phyloP scores from a whole-genome alignment of 2,329 filamentous ascomycete species.

The Sclerotinia sclerotiorum region DNA sequence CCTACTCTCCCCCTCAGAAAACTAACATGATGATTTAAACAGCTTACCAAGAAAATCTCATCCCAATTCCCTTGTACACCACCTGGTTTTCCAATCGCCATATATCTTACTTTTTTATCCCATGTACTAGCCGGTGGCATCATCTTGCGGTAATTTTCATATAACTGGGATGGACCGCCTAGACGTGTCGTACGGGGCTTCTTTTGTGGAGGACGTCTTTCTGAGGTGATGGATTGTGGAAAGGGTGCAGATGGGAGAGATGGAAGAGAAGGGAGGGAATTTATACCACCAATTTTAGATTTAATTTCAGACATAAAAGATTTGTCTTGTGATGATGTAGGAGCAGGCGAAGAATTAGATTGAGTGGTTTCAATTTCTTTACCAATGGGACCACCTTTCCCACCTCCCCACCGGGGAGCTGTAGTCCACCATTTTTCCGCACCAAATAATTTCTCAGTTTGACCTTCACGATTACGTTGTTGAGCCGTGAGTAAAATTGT shows the following conservation, averaged over 20 bases:
- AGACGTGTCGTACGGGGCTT: conserved; percentile 27
- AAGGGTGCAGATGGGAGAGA: conserved; percentile 15
- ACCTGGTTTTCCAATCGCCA: conserved; percentile 53
- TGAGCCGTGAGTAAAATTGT: conserved; percentile 63
- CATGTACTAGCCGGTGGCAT: conserved; percentile 57
- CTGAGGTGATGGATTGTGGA: conserved; percentile 1
- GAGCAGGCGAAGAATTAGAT: conserved; percentile 10
- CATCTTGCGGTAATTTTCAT: conserved; percentile 64
- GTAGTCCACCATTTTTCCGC: conserved; percentile 62
- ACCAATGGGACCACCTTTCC: conserved; percentile 61
- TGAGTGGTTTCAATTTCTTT: conserved; percentile 45
- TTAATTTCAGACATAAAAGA: conserved; percentile 24
- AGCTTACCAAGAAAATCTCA: conserved; percentile 62
- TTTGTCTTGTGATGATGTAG: neutral
- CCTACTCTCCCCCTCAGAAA: conserved; percentile 61
- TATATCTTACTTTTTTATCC: conserved; percentile 60
- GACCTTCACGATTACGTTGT: conserved; percentile 59
- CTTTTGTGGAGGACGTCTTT: conserved; percentile 21
- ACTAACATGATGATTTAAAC: conserved; percentile 61
- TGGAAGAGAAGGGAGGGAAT: conserved; percentile 7
- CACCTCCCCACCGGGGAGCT: conserved; percentile 62
- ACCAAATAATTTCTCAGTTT: conserved; percentile 56
- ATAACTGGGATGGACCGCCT: conserved; percentile 52
- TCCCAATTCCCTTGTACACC: conserved; percentile 57
- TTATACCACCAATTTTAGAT: conserved; percentile 30